Base-by-base conservation (phyloP, 129 eudicot genomes). In the Flaveria sonorensis region DNA sequence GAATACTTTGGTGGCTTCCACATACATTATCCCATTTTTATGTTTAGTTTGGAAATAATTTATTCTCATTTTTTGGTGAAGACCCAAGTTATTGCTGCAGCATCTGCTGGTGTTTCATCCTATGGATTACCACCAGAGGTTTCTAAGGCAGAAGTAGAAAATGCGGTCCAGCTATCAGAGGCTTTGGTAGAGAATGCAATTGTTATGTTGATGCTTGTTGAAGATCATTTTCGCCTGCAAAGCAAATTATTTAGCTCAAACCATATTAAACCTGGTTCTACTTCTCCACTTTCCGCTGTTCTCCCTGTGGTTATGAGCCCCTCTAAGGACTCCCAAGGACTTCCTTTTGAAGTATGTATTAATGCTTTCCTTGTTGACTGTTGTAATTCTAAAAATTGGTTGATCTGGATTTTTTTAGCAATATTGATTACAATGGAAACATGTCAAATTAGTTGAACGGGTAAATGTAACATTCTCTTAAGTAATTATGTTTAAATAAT, bases 31-130 rank as follows among this genome's bases (percentile, higher is more conserved):
- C 28, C 4, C 26, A 30, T 69, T 40, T 5, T 30, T 52, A 50
- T 72, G 36, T 26, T 46, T 60, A 52, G 8, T 66, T 30, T 39
- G 1, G 68, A 40, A 36, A 66, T 36, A 66, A 28, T 28, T 6
- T 24, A 28, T 61, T 32, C 14, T 26, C 28, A 70, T 24, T 24
- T 23, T 72, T 70, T 72, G 59, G 70, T 62, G 84, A 88, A 93
- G 98, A 90, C 94, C 21, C 97, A 90, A 88, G 84, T 93, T 63
- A 93, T 93, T 84, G 96, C 95, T 60, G 89, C 97, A 46, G 98
- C 97, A 23, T 91, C 98, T 50, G 92, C 97, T 85, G 97, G 95
- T 76, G 88, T 87, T 70, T 96, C 86, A 42, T 85, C 95, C 12
- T 92, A 79, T 80, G 92, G 97, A 39, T 85, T 89, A 78, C 71